These are phyloP conservation scores for Candida maesae DNA, from an alignment of 805 yeast species.

Conservation along the genomic window DNA sequence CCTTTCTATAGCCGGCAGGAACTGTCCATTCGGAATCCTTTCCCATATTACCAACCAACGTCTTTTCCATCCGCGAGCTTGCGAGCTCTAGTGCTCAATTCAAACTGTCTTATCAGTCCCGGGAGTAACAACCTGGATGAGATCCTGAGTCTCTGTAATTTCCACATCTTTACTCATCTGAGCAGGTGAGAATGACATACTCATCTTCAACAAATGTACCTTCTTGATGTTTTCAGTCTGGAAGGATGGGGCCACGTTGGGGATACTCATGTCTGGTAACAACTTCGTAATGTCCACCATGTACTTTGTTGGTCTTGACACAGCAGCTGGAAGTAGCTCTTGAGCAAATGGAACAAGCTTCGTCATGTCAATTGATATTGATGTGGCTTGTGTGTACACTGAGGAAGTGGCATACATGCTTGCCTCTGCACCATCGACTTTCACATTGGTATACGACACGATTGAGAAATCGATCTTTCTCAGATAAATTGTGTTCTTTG, in stretches of 20 bases:
- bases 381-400: background rate
- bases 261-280: constrained; percentile 7
- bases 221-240: constrained; percentile 4
- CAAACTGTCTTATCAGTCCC: background rate
- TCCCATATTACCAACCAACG: too few relatives aligned
- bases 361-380: constrained; percentile 3
- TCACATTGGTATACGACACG: constrained; percentile 2
- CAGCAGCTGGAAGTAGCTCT: background rate
- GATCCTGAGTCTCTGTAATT: background rate
- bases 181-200: background rate
- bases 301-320: constrained; percentile 2
- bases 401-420: background rate
- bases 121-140: background rate
- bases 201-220: constrained; percentile 4
- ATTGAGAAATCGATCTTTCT: constrained; percentile 1
- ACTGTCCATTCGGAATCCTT: too few relatives aligned
- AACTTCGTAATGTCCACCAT: constrained; percentile 4
- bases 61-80: too few relatives aligned
- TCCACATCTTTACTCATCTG: background rate
- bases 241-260: constrained; percentile 4
- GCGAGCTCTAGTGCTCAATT: too few relatives aligned
- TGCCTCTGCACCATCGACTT: constrained; percentile 1
- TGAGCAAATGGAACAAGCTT: constrained; percentile 1
- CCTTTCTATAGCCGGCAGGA: too few relatives aligned
- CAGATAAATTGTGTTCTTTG: constrained; percentile 1